Base-by-base conservation (phyloP, 2,329 filamentous ascomycete genomes). In the Colletotrichum kahawae region DNA sequence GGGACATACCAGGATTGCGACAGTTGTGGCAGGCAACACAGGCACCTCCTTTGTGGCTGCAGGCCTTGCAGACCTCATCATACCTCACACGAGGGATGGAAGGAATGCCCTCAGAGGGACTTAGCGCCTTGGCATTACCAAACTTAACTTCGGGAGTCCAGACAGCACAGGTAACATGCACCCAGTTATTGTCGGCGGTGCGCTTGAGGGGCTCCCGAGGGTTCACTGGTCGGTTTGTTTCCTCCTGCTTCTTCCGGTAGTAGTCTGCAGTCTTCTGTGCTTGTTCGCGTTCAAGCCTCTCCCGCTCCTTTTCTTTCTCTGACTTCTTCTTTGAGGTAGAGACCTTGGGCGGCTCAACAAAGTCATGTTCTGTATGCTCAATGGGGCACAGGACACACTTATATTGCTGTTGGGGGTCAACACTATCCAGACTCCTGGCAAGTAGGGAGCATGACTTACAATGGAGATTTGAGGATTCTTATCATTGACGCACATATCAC, bases 111-210 rank as follows among this genome's bases (percentile, higher is more conserved):
- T 99, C 97, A 3, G 95, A 95, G 36, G 95, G 93, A 79, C 95
- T 94, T 38, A 99, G 87, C 21, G 94, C 92, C 80, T 93, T 92
- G 21, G 95, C 94, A 79, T 95, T 95, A 77, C 94, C 96, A 83
- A 98, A 99, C 81, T 96, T 97, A 80, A 98, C 93, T 84, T 99
- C 97, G 0, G 95, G 93, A 13, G 94, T 96, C 92, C 95, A 98
- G 21, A 98, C 88, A 2, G 97, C 96, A 81, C 97, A 99, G 48
- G 94, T 93, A 33, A 98, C 95, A 82, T 99, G 97, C 18, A 98
- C 95, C 97, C 97, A 99, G 81, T 98, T 98, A 85, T 98, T 98
- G 82, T 97, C 95, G 5, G 94, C 95, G 0, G 97, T 99, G 64
- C 95, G 92, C 85, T 99, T 99, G 77, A 99, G 87, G 5, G 97